A percentile compares a stretch with the other conserved stretches of the same genome.
Evolutionary conservation across 1,284 basidiomycete species (phyloP).

Genomic region (Malassezia cuniculi): DNA sequence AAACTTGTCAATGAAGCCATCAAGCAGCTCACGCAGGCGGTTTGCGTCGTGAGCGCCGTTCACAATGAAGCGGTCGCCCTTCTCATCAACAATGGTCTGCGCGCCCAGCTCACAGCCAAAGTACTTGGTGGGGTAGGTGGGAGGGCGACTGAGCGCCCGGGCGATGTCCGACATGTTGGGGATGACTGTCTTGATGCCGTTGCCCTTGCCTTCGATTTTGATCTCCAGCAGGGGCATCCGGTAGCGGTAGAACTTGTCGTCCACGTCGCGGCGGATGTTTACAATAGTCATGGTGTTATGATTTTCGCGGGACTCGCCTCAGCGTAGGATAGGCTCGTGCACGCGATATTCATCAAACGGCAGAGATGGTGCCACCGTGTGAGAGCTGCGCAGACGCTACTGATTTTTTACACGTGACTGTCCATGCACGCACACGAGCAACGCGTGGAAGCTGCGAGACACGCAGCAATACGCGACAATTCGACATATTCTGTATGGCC

Average conservation of each 20-base stretch:
- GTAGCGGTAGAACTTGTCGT: slow-evolving; percentile 54
- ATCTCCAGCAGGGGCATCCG: slow-evolving; percentile 82
- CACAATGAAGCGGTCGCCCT: slow-evolving; percentile 94
- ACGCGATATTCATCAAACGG: too few species aligned
- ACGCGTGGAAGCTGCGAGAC: too few species aligned
- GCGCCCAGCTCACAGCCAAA: slow-evolving; percentile 98
- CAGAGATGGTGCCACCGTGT: too few species aligned
- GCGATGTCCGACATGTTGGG: slow-evolving; percentile 95
- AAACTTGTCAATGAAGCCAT: slow-evolving; percentile 87
- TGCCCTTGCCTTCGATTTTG: slow-evolving; percentile 97
- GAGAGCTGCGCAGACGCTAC: too few species aligned
- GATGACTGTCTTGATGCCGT: slow-evolving; percentile 83
- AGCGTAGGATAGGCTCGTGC: too few species aligned
- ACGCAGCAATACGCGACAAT: too few species aligned
- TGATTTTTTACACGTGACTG: too few species aligned
- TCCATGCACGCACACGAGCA: too few species aligned
- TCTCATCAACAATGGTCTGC: slow-evolving; percentile 89
- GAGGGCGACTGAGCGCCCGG: slow-evolving; percentile 82
- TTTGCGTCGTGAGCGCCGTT: slow-evolving; percentile 89
- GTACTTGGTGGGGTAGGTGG: slow-evolving; percentile 95
- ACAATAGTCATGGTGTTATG: slow-evolving; percentile 55
- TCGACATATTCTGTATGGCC: too few species aligned
- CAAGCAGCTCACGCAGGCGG: slow-evolving; percentile 86
- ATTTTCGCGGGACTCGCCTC: too few species aligned
- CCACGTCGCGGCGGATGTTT: slow-evolving; percentile 97